These are phyloP conservation scores for Cercospora zeina DNA, from an alignment of 2,329 filamentous ascomycete genomes.

Conservation along the genomic window DNA sequence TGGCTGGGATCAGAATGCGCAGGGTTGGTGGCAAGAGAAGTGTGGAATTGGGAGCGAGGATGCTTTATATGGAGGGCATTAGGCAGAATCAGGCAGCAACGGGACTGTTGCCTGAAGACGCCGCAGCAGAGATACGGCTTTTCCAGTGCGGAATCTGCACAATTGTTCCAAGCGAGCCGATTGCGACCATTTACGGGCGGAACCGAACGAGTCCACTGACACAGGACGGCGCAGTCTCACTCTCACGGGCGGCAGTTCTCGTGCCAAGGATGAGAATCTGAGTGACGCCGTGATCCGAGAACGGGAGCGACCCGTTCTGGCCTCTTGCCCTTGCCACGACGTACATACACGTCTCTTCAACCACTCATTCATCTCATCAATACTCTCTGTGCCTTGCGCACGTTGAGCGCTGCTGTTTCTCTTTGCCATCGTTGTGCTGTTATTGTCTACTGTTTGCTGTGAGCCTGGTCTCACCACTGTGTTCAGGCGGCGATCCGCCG, in stretches of 20 bases:
- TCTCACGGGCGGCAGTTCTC: neutral
- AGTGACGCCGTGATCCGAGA: neutral
- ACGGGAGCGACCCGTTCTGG: neutral
- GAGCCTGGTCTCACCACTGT: conserved; percentile 9
- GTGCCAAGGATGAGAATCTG: neutral
- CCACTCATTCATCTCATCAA: neutral
- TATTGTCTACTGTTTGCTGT: conserved; percentile 3
- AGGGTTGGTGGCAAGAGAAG: neutral
- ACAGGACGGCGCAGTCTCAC: neutral
- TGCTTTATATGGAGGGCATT: neutral
- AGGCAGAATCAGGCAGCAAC: conserved; percentile 4
- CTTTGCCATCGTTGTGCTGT: neutral
- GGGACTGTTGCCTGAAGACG: neutral
- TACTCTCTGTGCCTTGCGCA: conserved; percentile 10
- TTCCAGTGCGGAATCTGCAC: neutral
- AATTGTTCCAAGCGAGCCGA: neutral
- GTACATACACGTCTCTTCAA: neutral
- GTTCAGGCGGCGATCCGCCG: conserved; percentile 19
- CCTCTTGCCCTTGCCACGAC: conserved; percentile 2
- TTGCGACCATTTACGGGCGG: neutral
- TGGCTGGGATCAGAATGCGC: neutral
- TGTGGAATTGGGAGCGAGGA: neutral
- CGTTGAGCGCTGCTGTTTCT: neutral
- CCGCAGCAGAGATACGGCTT: neutral
- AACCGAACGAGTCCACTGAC: neutral